A percentile compares a stretch with the other conserved stretches of the same genome.
phyloP scores from a whole-genome alignment of 768 basidiomycete genomes.

The Boletus rufocinnamomeus region DNA sequence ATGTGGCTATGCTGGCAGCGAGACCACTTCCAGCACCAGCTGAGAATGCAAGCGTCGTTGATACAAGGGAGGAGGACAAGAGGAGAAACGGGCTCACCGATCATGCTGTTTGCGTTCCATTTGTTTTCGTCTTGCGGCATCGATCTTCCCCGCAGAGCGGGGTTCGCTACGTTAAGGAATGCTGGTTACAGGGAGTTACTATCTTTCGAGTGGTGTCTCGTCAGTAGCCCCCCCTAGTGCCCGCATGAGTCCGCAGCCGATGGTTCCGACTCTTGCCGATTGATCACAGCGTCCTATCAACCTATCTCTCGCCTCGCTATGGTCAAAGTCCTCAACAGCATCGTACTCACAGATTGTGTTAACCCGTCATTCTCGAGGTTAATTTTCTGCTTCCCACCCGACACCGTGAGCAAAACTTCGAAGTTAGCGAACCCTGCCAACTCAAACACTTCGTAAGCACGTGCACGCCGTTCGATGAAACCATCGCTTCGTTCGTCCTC shows the following conservation, averaged over 20 bases:
- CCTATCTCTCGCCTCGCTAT: constrained; percentile 2
- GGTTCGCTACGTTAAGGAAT: constrained; percentile 24
- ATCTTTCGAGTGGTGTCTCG: neutral
- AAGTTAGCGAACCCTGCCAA: constrained; percentile 44
- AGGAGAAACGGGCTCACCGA: constrained; percentile 51
- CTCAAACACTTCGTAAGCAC: constrained; percentile 55
- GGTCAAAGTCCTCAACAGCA: constrained; percentile 56
- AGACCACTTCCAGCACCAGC: too few species aligned
- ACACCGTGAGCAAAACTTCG: constrained; percentile 49
- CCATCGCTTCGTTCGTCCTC: constrained; percentile 2
- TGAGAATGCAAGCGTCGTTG: neutral
- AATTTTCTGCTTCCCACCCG: constrained; percentile 77
- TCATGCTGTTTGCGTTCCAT: constrained; percentile 81
- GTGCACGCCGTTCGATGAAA: neutral
- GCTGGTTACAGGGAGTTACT: neutral
- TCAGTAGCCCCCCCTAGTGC: too few species aligned
- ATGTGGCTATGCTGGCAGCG: too few species aligned
- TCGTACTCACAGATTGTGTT: constrained; percentile 57
- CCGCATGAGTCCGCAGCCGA: too few species aligned
- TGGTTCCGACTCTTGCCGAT: constrained; percentile 24
- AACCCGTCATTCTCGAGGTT: constrained; percentile 60
- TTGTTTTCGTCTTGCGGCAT: constrained; percentile 51
- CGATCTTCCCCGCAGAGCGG: constrained; percentile 62
- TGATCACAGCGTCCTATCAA: neutral
- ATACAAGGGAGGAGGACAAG: neutral